Percentiles rank a stretch among this genome's conserved stretches.
These are phyloP conservation scores for Metrosideros polymorpha DNA, from an alignment of 441 rosid genomes.

Conservation along the genomic window DNA sequence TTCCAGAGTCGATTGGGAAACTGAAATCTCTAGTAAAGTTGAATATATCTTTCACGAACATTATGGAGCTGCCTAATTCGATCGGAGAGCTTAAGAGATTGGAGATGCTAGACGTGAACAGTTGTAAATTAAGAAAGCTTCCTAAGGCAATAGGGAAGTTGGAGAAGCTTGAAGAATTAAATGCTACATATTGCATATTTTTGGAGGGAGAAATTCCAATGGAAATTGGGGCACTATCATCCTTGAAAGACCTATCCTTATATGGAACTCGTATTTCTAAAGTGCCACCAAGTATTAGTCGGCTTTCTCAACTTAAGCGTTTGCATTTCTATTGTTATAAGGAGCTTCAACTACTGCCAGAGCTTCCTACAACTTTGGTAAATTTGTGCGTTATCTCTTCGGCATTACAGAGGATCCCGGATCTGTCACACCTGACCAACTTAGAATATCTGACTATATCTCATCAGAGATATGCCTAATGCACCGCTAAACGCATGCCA, in stretches of 20 bases:
- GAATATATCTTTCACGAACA: background rate
- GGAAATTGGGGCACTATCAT: background rate
- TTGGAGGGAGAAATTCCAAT: background rate
- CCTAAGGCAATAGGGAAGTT: background rate
- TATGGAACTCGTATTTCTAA: background rate
- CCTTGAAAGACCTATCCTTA: background rate
- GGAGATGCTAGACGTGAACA: background rate
- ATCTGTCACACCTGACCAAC: background rate
- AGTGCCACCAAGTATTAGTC: background rate
- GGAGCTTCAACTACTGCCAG: background rate
- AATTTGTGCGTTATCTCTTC: accelerated
- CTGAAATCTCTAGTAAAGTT: background rate
- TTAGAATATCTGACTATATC: accelerated
- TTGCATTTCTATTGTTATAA: accelerated
- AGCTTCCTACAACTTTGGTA: background rate
- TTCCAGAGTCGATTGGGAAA: background rate
- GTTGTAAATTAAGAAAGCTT: background rate
- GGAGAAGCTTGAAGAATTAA: background rate
- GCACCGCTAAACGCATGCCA: background rate
- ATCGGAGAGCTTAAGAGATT: background rate
- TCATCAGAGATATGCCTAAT: too few species aligned
- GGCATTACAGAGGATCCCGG: background rate
- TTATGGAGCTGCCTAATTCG: background rate
- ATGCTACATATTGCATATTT: background rate
- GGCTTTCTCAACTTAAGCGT: background rate